Base-by-base conservation (phyloP, 352 stramenopile species). In the Phytophthora tubulina region DNA sequence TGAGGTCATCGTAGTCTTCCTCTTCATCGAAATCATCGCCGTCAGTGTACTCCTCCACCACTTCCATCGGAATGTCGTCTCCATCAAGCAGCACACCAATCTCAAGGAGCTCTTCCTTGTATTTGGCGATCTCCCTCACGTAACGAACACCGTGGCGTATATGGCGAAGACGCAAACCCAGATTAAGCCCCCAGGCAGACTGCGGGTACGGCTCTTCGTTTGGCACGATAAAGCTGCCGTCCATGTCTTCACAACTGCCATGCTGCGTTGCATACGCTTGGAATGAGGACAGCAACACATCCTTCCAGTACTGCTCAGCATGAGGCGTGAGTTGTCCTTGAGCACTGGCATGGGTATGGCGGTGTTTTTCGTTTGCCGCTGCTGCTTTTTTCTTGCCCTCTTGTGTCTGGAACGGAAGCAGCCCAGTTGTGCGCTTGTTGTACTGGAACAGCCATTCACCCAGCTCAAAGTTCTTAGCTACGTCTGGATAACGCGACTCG, bases 391-490 rank as follows among this genome's bases (percentile, higher is more conserved):
- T 78, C 44, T 69, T 73, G n/a, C 68, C 73, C 31, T 84, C 78
- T 55, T 66, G 65, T 1, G 62, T 84, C 70, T 85, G 81, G 49
- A 82, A 81, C 41, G 79, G 76, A 35, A 89, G 70, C 21, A 85
- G 48, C 8, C 68, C 74, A 1, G 60, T 76, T 31, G 74, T 76
- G 42, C 78, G 79, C 21, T 73, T 78, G 31, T 79, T 72, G 55
- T 85, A 86, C n/a, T 88, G 84, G 61, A 94, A 86, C 31, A 98
- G 78, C 72, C 92, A 92, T 14, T 90, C 86, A 6, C 96, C 96
- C 4, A 99, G 79, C 48, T 91, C 78, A 55, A 99, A 90, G 30
- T 90, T 88, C 59, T 84, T 88, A 9, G 89, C 83, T 14, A 95
- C 77, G n/a, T 95, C 80, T 9, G 93, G 91, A 90, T 94, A 99